phyloP scores from a whole-genome alignment of 2,329 filamentous ascomycete genomes.

The Fusarium odoratissimum region DNA sequence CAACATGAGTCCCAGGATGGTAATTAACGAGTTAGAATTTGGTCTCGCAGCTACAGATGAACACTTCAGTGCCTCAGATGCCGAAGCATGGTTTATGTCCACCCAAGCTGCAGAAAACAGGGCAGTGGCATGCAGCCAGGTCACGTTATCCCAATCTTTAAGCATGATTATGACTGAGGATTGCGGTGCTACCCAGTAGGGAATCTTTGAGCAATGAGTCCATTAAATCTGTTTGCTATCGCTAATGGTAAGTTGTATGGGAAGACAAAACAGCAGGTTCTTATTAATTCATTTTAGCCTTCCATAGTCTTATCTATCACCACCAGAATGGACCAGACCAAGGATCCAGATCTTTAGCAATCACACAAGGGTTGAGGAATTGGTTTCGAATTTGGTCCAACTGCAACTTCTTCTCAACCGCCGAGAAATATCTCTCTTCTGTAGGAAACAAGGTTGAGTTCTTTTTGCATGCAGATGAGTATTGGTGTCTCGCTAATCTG shows the following conservation, averaged over 20 bases:
- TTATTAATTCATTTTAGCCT: not conserved
- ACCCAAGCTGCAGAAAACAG: not conserved
- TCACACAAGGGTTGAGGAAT: conserved; percentile 8
- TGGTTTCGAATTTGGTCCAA: conserved; percentile 13
- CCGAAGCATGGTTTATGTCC: not conserved
- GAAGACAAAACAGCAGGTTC: no score
- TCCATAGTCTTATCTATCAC: conserved; percentile 28
- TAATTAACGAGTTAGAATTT: conserved; percentile 11
- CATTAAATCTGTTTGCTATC: conserved; percentile 20
- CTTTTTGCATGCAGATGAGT: conserved; percentile 6
- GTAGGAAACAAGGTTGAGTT: not conserved
- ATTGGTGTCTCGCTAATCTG: conserved; percentile 5
- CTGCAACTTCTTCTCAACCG: not conserved
- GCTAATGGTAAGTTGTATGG: conserved; percentile 10
- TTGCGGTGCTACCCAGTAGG: not conserved
- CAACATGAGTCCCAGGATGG: conserved; percentile 21
- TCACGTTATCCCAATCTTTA: not conserved
- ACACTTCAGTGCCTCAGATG: conserved; percentile 7
- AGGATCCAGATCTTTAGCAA: not conserved
- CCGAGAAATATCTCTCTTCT: fast-evolving
- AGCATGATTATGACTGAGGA: not conserved
- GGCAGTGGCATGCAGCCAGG: no score
- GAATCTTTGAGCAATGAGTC: conserved; percentile 8
- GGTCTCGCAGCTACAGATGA: conserved; percentile 4
- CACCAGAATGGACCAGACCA: conserved; percentile 3